Evolutionary conservation across 2,329 filamentous ascomycete species (phyloP), one percentile per base, ranked within the genome.

Genomic region (Diaporthe citri): DNA sequence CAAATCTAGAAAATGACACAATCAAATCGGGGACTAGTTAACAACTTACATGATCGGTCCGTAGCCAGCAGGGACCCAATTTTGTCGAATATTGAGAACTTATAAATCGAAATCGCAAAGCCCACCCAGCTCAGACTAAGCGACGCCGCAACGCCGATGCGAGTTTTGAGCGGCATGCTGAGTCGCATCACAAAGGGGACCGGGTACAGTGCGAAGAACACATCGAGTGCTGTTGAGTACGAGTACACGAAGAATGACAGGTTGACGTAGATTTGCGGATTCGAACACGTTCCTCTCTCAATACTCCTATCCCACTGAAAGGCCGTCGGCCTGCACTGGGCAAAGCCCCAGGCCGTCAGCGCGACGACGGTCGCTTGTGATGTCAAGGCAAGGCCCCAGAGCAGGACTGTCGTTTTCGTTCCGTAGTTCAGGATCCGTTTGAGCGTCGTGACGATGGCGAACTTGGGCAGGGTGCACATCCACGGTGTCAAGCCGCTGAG

Each of bases 401-500:
- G 81, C 3, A 81, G 48, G 43, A 81, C 62, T 17, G 77, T 72
- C 8, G 81, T 83, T 69, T 78, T 80, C 36, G 51, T 77, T 13
- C 81, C 80, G 67, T 80, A 83, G 41, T 80, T 75, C 17, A 83
- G 76, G 43, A 83, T 83, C 56, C 81, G 80, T 55, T 82, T 78
- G 8, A 83, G 76, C 10, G 78, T 81, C 36, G 80, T 79, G 73
- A 83, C 79, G 70, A 83, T 79, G 69, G 81, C 81, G 56, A 82
- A 83, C 52, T 83, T 83, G 3, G 82, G 82, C 48, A 83, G 73
- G 15, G 82, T 82, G 73, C 83, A 83, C 66, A 79, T 79, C 82
- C 81, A 83, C 72, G 83, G 80, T 20, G 82, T 74, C 25, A 82
- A 74, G 2, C 80, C 75, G 48, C 78, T 81, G 71, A 81, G 81